A percentile compares a stretch with the other conserved stretches of the same genome.
Conservation (phyloP, 441 rosid genomes). For the Arabidopsis hybrid region DNA sequence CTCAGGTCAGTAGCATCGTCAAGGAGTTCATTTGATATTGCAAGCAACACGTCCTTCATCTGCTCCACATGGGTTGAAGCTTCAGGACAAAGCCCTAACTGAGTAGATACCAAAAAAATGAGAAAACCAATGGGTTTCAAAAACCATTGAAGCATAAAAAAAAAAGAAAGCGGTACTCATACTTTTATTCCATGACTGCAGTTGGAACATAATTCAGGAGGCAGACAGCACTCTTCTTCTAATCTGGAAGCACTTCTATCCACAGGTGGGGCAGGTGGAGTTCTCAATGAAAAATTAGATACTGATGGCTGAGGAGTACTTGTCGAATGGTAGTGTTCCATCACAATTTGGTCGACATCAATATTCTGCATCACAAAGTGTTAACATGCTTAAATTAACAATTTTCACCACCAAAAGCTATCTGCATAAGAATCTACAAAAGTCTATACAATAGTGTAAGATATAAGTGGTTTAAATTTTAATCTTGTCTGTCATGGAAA, state of each 20-base stretch:
- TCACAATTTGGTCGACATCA: constrained; percentile 89
- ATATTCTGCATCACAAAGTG: constrained; percentile 65
- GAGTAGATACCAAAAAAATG: constrained; percentile 48
- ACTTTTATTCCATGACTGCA: constrained; percentile 89
- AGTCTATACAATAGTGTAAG: constrained; percentile 13
- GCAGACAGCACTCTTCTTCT: constrained; percentile 58
- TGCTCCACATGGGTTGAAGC: constrained; percentile 77
- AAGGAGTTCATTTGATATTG: constrained; percentile 87
- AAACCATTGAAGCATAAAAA: constrained; percentile 18
- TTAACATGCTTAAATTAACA: constrained; percentile 21
- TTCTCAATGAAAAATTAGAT: constrained; percentile 62
- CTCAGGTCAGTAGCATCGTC: constrained; percentile 69
- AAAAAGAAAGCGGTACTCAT: constrained; percentile 33
- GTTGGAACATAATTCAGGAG: constrained; percentile 68
- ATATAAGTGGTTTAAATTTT: constrained; percentile 12
- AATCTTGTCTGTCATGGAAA: constrained; percentile 6
- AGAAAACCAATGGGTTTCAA: constrained; percentile 38
- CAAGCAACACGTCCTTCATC: constrained; percentile 84
- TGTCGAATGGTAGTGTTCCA: constrained; percentile 82
- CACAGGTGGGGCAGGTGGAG: constrained; percentile 63
- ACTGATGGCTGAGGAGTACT: constrained; percentile 76
- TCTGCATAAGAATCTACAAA: constrained; percentile 24
- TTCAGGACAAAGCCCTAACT: constrained; percentile 91
- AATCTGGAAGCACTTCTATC: constrained; percentile 50
- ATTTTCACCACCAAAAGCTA: constrained; percentile 6